Evolutionary conservation across 1,139 yeast species (phyloP).

Genomic region (Saccharomyces hybrid): DNA sequence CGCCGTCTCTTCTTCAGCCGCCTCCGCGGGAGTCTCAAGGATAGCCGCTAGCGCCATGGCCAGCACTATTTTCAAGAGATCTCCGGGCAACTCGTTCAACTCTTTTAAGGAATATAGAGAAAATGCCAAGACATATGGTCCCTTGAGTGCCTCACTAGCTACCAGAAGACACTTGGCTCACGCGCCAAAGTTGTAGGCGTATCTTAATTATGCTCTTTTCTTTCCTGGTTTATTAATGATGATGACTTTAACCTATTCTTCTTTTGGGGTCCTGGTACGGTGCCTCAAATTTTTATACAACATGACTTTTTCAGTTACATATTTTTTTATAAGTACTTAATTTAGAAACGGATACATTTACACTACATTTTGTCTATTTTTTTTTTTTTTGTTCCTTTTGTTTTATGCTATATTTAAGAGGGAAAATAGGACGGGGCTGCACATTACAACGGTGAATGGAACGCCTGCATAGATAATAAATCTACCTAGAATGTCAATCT

Average conservation of each 20-base stretch:
- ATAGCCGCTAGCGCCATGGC: conserved; percentile 6
- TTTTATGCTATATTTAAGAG: conserved; percentile 8
- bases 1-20: conserved; percentile 11
- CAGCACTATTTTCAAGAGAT: conserved; percentile 9
- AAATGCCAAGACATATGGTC: conserved; percentile 26
- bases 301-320: neutral
- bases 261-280: conserved; percentile 40
- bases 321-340: neutral
- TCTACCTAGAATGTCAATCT: conserved; percentile 24
- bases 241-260: neutral
- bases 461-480: conserved; percentile 29
- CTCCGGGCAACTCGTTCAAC: conserved; percentile 21
- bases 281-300: conserved; percentile 18
- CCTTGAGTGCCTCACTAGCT: conserved; percentile 22
- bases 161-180: conserved; percentile 16
- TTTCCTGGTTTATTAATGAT: neutral
- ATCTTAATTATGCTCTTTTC: conserved; percentile 28
- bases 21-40: conserved; percentile 12
- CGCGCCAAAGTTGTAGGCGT: neutral
- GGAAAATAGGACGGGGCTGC: conserved; percentile 19
- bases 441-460: conserved; percentile 23
- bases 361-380: neutral
- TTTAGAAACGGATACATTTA: neutral
- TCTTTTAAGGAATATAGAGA: conserved; percentile 26
- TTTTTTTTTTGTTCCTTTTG: neutral